Conservation (phyloP, 2,329 filamentous ascomycete genomes). For the Pyrenochaeta sp. region DNA sequence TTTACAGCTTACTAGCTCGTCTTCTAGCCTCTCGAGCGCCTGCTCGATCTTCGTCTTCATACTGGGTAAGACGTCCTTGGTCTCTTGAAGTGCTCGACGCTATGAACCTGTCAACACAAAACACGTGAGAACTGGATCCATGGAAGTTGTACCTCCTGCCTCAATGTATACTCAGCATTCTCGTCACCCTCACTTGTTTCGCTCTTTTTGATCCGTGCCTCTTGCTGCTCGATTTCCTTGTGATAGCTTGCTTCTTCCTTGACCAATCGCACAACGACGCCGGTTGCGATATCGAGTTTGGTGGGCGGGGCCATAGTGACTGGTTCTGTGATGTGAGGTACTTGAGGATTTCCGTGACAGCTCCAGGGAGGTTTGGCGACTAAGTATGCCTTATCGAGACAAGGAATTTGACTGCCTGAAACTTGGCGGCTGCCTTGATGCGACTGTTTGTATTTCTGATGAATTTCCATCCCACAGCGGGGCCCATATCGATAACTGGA, state of each 20-base stretch:
- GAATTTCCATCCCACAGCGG: constrained; percentile 30
- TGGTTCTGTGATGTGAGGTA: background rate
- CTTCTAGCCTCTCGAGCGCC: constrained; percentile 76
- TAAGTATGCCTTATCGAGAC: too few relatives aligned
- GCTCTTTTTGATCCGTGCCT: constrained; percentile 74
- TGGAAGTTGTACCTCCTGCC: constrained; percentile 75
- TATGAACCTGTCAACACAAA: constrained; percentile 48
- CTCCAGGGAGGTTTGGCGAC: constrained; percentile 1
- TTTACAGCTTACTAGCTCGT: constrained; percentile 70
- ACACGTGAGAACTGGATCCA: background rate
- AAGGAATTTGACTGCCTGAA: background rate
- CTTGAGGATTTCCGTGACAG: background rate
- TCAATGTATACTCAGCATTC: constrained; percentile 81
- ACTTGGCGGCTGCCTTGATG: constrained; percentile 21
- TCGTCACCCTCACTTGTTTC: constrained; percentile 69
- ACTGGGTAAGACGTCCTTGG: constrained; percentile 79
- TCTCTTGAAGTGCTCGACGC: constrained; percentile 86
- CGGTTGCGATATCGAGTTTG: constrained; percentile 79
- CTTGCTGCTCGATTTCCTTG: constrained; percentile 80
- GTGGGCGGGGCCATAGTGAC: constrained; percentile 76
- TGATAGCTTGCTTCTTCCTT: constrained; percentile 94
- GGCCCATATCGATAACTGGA: constrained; percentile 2
- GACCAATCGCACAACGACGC: constrained; percentile 81
- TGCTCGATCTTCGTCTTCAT: constrained; percentile 75
- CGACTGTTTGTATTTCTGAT: constrained; percentile 21